phyloP scores from a whole-genome alignment of 495 filamentous ascomycete genomes.

The Astrothelium subdiscretum region DNA sequence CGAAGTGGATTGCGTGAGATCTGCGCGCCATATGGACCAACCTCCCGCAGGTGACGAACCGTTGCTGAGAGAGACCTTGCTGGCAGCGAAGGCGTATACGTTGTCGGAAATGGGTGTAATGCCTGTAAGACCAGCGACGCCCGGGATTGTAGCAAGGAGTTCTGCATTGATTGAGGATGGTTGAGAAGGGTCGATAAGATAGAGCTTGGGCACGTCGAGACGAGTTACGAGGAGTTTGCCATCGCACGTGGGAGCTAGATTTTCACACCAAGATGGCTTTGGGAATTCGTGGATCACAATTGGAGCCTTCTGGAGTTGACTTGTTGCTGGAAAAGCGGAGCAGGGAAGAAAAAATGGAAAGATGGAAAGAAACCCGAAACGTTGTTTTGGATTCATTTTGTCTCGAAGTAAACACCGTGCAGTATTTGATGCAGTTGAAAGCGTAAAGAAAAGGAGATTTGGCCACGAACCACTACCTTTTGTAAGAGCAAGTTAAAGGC shows the following conservation, averaged over 20 bases:
- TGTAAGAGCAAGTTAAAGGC: too few relatives aligned
- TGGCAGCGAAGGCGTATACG: background rate
- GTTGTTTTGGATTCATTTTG: background rate
- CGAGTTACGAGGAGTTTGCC: background rate
- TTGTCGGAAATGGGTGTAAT: background rate
- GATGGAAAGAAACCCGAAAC: background rate
- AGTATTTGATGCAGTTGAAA: background rate
- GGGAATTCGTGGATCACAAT: conserved; percentile 3
- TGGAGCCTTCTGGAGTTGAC: background rate
- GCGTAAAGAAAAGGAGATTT: background rate
- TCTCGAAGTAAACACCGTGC: background rate
- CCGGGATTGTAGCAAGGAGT: background rate
- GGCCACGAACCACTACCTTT: too few relatives aligned
- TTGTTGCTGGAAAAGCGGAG: background rate
- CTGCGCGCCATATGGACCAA: background rate
- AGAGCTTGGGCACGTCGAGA: background rate
- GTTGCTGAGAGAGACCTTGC: background rate
- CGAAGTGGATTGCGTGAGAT: background rate
- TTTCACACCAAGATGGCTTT: background rate
- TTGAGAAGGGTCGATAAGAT: background rate
- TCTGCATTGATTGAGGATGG: background rate
- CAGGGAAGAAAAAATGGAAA: background rate
- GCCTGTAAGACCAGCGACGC: background rate
- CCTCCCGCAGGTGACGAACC: background rate
- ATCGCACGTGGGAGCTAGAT: background rate